Conservation (phyloP, 495 filamentous ascomycete species). For the Neurospora sp. region DNA sequence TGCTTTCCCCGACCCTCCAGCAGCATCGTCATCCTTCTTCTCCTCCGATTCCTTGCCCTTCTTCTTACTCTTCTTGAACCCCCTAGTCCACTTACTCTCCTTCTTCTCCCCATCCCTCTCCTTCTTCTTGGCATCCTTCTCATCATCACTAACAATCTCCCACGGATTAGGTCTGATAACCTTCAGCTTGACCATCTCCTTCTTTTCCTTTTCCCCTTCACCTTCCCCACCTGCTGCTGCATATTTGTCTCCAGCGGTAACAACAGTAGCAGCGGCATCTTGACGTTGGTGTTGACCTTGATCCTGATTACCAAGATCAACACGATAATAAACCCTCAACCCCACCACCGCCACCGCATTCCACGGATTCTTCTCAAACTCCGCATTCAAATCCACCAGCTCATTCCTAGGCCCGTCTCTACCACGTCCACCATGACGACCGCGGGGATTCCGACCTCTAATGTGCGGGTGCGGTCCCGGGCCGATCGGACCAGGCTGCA, state of each 20-base stretch:
- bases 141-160: constrained; percentile 12
- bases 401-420: not conserved
- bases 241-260: not conserved
- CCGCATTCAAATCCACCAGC: constrained; percentile 16
- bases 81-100: constrained; percentile 21
- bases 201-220: constrained; percentile 23
- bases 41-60: not conserved
- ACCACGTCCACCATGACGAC: not conserved
- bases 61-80: constrained; percentile 7
- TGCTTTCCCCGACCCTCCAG: not conserved
- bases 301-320: constrained; percentile 9
- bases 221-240: not conserved
- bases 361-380: constrained; percentile 59
- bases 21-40: not conserved
- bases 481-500: not conserved
- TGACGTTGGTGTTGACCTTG: not conserved
- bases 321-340: constrained; percentile 59
- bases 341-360: constrained; percentile 79
- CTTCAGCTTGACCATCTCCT: constrained; percentile 33
- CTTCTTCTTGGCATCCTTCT: constrained; percentile 10
- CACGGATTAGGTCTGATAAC: constrained; percentile 31
- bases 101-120: constrained; percentile 5
- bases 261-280: not conserved
- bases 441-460: not conserved
- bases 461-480: not conserved